These are phyloP conservation scores for Rhynchosporium secalis DNA, from an alignment of 2,329 filamentous ascomycete species.

Conservation along the genomic window DNA sequence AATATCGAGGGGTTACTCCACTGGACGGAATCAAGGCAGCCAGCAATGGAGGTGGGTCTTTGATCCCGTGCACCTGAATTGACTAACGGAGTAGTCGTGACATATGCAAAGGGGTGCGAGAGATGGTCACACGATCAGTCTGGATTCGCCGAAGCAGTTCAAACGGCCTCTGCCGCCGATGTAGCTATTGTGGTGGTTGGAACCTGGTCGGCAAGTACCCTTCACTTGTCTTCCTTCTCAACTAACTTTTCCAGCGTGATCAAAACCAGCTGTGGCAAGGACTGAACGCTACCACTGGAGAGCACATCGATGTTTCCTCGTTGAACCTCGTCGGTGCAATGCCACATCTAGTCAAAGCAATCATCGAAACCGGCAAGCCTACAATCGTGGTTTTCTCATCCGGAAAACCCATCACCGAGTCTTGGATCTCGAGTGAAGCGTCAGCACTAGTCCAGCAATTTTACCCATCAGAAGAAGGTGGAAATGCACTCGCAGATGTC, in stretches of 20 bases:
- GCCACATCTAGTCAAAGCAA: conserved; percentile 63
- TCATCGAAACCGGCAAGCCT: conserved; percentile 68
- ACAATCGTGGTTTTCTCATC: conserved; percentile 84
- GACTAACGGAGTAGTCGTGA: conserved; percentile 44
- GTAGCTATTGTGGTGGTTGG: conserved; percentile 73
- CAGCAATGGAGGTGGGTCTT: conserved; percentile 50
- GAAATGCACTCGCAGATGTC: conserved; percentile 76
- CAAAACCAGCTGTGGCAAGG: conserved; percentile 70
- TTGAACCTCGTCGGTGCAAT: conserved; percentile 71
- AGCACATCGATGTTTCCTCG: conserved; percentile 66
- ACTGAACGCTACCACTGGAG: conserved; percentile 72
- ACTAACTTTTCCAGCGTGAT: conserved; percentile 50
- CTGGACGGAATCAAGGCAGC: conserved; percentile 66
- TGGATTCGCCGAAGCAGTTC: conserved; percentile 66
- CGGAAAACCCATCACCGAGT: conserved; percentile 71
- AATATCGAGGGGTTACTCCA: conserved; percentile 66
- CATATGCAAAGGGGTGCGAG: conserved; percentile 70
- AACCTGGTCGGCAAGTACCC: conserved; percentile 58
- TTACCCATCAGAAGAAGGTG: conserved; percentile 78
- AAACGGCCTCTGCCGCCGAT: conserved; percentile 64
- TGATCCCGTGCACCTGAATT: neutral
- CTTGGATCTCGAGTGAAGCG: conserved; percentile 67
- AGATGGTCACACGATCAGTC: conserved; percentile 71
- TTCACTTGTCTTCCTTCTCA: neutral
- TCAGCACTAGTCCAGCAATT: conserved; percentile 72